Evolutionary conservation across 192 early-diverging fungal genomes (phyloP), one percentile per base, ranked within the genome.

Genomic region (Linnemannia elongata): DNA sequence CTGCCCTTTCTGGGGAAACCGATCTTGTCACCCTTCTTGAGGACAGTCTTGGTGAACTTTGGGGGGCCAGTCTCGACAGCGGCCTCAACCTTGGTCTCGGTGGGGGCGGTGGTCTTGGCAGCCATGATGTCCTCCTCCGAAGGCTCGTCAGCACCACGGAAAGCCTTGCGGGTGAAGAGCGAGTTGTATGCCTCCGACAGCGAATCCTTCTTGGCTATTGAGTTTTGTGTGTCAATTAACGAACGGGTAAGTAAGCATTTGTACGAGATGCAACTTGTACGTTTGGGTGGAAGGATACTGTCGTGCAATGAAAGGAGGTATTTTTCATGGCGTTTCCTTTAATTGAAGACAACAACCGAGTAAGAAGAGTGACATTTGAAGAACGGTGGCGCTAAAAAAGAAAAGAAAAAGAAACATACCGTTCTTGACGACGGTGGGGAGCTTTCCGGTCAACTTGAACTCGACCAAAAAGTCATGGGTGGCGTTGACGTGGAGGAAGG

Each of bases 381-480:
- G 47, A 63, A 13, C 24, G 15, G 55, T 10, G 30, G 12, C 12
- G 12, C 30, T 55, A 24, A 18, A 10, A 35, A 36, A 30, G 1
- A 71, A 71, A 6, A 24, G 24, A 10, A 17, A 36, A 30, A 17
- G 41, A 42, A 6, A 44, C 76, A 24, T 81, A 87, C 91, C 88
- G n/a, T 93, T 91, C 82, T 96, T 96, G 44, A 91, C 93, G 33
- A 96, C 89, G 49, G 90, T 92, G 57, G 92, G 88, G 27, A 92
- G 82, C 83, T 96, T 95, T 45, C 95, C 95, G 76, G 94, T 94
- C 38, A 95, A 89, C 89, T 94, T 95, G 81, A 91, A 88, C 54
- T 90, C 89, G 33, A 93, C 86, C 47, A 95, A 90, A 76, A 95
- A 95, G 78, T 91, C 77, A 15, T 82, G 93, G 63, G 82, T 93